These are phyloP conservation scores for Xylaria sp. DNA, from an alignment of 2,329 filamentous ascomycete species.

Conservation along the genomic window DNA sequence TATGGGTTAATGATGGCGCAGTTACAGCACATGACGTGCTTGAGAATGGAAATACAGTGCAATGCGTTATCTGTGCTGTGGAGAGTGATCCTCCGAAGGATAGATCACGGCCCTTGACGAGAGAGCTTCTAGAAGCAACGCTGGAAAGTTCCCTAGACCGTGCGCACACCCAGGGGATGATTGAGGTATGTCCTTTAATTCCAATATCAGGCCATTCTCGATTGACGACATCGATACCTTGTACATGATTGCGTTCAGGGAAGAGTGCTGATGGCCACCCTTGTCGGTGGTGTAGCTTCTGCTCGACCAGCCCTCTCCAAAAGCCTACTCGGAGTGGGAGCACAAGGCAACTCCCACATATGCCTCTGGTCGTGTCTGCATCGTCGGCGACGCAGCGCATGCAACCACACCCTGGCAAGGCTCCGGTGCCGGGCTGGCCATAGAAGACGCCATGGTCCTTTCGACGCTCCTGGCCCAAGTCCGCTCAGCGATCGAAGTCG, in stretches of 20 bases:
- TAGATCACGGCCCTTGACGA: neutral
- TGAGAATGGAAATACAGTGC: neutral
- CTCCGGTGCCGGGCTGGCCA: neutral
- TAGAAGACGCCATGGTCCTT: neutral
- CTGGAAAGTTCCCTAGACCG: no score
- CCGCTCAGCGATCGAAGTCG: neutral
- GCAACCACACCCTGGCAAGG: neutral
- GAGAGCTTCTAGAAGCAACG: neutral
- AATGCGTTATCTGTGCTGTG: neutral
- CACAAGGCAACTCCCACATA: neutral
- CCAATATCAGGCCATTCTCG: neutral
- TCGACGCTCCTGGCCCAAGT: neutral
- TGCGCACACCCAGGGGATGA: neutral
- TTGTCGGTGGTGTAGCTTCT: neutral
- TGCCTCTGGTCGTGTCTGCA: neutral
- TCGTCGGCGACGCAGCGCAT: neutral
- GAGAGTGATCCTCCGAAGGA: neutral
- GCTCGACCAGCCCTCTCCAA: neutral
- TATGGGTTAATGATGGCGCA: neutral
- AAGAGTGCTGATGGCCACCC: no score
- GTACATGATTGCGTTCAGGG: no score
- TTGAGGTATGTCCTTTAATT: neutral
- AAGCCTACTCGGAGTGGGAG: neutral
- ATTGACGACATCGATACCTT: neutral
- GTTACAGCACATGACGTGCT: neutral